Evolutionary conservation across 345 rosid species (phyloP), one percentile per base, ranked within the genome.

Genomic region (Aegle marmelos): DNA sequence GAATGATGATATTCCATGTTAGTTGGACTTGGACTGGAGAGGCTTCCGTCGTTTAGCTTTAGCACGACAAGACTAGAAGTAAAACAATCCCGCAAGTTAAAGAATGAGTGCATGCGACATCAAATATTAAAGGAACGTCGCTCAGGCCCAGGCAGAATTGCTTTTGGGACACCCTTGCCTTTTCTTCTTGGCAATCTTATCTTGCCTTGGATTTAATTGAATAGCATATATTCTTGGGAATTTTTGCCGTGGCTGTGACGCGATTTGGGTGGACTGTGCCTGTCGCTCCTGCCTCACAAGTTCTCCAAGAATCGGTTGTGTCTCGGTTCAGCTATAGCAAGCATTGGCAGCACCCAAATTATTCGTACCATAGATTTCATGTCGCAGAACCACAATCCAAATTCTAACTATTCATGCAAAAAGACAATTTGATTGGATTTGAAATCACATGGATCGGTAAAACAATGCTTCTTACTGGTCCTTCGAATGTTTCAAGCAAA

Each of bases 221-320:
- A 67, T 36, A 57, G 79, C 73, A 76, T 76, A 67, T 76, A 76
- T 76, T 76, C 79, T 67, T 22, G 5, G 27, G 33, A 50, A 75
- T 64, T 64, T 33, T 75, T 75, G 34, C 48, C 28, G 25, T 21
- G 22, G 4, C 50, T 39, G 19, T 30, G 31, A 4, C 11, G 28
- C 19, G 41, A 41, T 62, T 37, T 22, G 30, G 39, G n/a, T 75
- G 62, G 71, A 33, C 70, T 45, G 27, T 17, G 60, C n/a, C 70
- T 21, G 45, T n/a, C n/a, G 63, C 72, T 33, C 65, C 36, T 64
- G 22, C 17, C 33, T 2, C 61, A 50, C 10, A 54, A 54, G 17
- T 59, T n/a, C 30, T 59, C 64, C 64, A 25, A 59, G 64, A 11
- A 59, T 53, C 2, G 21, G 22, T 53, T 0, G 21, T 53, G 57